phyloP scores from a whole-genome alignment of 2,329 filamentous ascomycete genomes.

The Zasmidium cellare region DNA sequence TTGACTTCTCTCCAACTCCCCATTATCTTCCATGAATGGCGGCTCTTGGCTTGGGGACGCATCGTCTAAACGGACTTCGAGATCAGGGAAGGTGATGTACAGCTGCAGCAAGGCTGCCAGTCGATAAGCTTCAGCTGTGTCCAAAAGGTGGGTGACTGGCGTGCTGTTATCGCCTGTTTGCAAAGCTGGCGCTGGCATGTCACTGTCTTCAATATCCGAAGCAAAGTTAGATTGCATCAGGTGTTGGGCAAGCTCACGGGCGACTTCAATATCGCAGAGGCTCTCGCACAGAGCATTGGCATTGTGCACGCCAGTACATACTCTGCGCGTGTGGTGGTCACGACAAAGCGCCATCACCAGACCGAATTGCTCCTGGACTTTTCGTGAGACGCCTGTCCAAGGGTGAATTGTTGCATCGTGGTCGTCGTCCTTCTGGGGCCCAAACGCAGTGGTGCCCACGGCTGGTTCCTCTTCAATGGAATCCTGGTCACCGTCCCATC shows the following conservation, averaged over 20 bases:
- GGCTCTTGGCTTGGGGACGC: background rate
- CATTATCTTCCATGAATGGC: background rate
- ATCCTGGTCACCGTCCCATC: background rate
- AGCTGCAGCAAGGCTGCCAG: constrained; percentile 14
- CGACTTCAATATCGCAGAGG: background rate
- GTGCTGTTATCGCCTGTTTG: constrained; percentile 12
- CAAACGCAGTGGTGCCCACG: background rate
- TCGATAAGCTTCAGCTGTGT: constrained; percentile 14
- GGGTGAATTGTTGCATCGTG: background rate
- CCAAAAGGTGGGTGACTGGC: constrained; percentile 11
- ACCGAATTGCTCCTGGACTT: background rate
- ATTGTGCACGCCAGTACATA: background rate
- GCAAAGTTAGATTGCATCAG: background rate
- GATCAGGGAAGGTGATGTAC: constrained; percentile 10
- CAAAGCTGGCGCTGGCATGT: too few species aligned
- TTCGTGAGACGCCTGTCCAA: background rate
- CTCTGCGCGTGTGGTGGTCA: background rate
- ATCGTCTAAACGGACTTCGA: background rate
- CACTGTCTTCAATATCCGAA: background rate
- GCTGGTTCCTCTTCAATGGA: background rate
- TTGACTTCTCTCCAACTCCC: background rate
- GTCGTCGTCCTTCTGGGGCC: background rate
- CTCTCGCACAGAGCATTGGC: background rate
- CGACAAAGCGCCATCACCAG: background rate
- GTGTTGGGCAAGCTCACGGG: background rate